phyloP scores from a whole-genome alignment of 306 rosid genomes.

The Morella rubra region DNA sequence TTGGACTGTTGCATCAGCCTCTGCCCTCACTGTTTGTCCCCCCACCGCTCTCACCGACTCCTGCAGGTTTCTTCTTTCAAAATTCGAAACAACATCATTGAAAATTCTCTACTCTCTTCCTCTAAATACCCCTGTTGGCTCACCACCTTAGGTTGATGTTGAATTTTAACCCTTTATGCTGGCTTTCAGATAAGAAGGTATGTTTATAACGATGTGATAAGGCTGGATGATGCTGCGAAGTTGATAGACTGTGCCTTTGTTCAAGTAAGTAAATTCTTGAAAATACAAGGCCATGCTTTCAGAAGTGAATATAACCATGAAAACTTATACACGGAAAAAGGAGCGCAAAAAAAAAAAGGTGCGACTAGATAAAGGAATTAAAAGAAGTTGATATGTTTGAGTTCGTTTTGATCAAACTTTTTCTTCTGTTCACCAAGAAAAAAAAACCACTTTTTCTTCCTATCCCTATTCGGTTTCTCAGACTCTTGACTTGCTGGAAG shows the following conservation, averaged over 20 bases:
- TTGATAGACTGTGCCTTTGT: constrained; percentile 71
- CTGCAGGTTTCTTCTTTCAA: constrained; percentile 52
- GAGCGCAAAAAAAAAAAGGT: too few relatives aligned
- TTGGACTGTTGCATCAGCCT: constrained; percentile 86
- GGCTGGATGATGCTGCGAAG: constrained; percentile 74
- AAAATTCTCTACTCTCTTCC: neutral
- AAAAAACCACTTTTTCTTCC: neutral
- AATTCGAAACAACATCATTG: neutral
- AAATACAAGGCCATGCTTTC: neutral
- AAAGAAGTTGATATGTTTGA: neutral
- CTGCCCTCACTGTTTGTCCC: constrained; percentile 82
- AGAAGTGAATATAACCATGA: neutral
- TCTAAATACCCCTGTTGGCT: neutral
- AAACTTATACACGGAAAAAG: neutral
- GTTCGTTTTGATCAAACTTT: neutral
- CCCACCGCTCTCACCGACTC: constrained; percentile 80
- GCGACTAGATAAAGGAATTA: neutral
- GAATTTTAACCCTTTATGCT: constrained; percentile 1
- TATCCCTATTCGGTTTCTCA: neutral
- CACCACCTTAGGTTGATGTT: neutral
- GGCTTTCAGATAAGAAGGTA: constrained; percentile 75
- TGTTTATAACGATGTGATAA: constrained; percentile 74
- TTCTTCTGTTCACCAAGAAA: neutral
- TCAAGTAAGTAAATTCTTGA: constrained; percentile 51
- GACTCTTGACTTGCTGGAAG: neutral